These are phyloP conservation scores for Colletotrichum noveboracense DNA, from an alignment of 2,329 filamentous ascomycete species.

Conservation along the genomic window DNA sequence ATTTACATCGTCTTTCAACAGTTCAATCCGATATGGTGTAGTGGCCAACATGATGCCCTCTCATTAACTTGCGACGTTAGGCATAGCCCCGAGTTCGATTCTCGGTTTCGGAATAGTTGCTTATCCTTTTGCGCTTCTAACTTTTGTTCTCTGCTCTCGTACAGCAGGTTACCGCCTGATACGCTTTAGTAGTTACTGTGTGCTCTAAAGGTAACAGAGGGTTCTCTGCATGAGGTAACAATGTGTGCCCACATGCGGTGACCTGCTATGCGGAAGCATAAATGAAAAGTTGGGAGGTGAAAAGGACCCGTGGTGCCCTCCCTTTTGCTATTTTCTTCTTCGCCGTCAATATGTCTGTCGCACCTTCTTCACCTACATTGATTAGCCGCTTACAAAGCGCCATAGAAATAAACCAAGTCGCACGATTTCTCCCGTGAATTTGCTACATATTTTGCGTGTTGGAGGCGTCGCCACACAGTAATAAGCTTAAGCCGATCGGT, in stretches of 20 bases:
- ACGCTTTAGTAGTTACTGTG: neutral
- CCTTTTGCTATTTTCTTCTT: neutral
- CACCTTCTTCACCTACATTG: neutral
- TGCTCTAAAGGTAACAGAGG: rapidly evolving
- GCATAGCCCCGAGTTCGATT: constrained; percentile 21
- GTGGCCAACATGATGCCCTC: constrained; percentile 22
- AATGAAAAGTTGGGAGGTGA: neutral
- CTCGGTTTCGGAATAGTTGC: constrained; percentile 6
- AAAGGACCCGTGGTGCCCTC: neutral
- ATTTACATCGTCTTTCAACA: rapidly evolving
- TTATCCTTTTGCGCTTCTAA: neutral
- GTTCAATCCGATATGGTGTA: constrained; percentile 15
- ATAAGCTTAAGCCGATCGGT: neutral
- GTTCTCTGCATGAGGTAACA: neutral
- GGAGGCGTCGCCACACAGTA: neutral
- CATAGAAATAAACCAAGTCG: neutral
- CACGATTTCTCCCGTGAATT: neutral
- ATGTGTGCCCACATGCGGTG: too few relatives aligned
- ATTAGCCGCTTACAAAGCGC: neutral
- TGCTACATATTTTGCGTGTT: neutral
- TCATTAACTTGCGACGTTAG: constrained; percentile 1
- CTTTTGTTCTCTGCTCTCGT: neutral
- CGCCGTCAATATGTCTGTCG: neutral
- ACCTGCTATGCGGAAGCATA: neutral
- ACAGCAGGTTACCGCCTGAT: neutral